Base-by-base conservation (phyloP, 495 filamentous ascomycete genomes). In the Talaromyces nanjingensis region DNA sequence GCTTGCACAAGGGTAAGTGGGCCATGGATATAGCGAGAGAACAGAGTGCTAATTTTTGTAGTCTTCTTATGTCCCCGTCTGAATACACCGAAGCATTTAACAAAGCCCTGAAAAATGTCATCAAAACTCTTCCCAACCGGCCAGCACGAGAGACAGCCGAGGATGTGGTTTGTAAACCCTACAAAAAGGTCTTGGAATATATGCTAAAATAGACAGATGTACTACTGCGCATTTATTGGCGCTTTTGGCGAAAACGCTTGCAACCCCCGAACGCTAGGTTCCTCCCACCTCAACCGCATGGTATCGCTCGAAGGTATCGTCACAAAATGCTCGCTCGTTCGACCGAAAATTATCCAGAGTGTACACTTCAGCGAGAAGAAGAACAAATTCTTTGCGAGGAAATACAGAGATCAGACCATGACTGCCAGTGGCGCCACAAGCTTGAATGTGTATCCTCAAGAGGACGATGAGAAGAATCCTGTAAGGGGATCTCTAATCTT, bases 271-370 rank as follows among this genome's bases (percentile, higher is more conserved):
- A 98, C 94, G 5, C 75, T 99, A 20, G 89, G 91, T 49, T 96
- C 93, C 1, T 81, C 82, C 34, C 91, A 93, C 70, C 82, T 99
- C 62, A 98, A 98, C 74, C 91, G 87, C 66, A 97, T 97, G 90
- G 88, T 99, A 18, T 97, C 93, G 2, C 85, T 99, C 66, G 94
- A 99, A 75, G 94, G 94, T 37, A 99, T 99, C 73, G 94, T 98
- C 31, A 98, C 94, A 22, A 90, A 93, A 77, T 96, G 91, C 73
- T 97, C 92, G 14, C 81, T 99, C 52, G 96, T 99, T 54, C 86
- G 94, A 59, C 94, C 94, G 29, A 99, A 99, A 75, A 86, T 99
- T 14, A 90, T 97, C 25, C 96, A 97, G 76, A 98, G 96, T 75
- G 93, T 99, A 53, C 94, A 99, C 70, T 98, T 90, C 71, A 92